Conservation (phyloP, 805 yeast genomes). For the Ogataea pignaliae region DNA sequence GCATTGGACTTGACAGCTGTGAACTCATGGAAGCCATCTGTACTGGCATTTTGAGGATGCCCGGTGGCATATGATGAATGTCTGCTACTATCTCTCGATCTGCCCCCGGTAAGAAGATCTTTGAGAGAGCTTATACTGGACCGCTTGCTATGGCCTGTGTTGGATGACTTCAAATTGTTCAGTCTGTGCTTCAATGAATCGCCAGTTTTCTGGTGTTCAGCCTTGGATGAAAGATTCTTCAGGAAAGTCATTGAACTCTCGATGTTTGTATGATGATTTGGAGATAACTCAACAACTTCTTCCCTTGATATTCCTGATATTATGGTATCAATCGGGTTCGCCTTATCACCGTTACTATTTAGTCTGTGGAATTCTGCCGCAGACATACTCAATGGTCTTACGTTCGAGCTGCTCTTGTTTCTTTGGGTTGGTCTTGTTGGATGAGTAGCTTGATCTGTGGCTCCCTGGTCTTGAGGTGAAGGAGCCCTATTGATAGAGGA, state of each 20-base stretch:
- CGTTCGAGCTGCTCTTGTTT: constrained; percentile 1
- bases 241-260: constrained; percentile 37
- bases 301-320: constrained; percentile 28
- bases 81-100: constrained; percentile 21
- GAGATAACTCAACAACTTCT: constrained; percentile 31
- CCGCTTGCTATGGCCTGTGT: constrained; percentile 23
- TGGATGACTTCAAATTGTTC: constrained; percentile 13
- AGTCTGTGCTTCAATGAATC: constrained; percentile 19
- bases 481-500: constrained; percentile 3
- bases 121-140: constrained; percentile 33
- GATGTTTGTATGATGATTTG: constrained; percentile 25
- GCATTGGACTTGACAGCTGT: constrained; percentile 24
- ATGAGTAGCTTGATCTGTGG: not conserved
- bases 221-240: constrained; percentile 25
- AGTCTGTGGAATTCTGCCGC: constrained; percentile 19
- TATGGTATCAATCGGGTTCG: constrained; percentile 20
- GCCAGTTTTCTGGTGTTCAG: constrained; percentile 21
- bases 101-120: constrained; percentile 32
- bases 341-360: constrained; percentile 4
- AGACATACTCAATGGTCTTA: constrained; percentile 36
- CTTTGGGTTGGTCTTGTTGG: not conserved
- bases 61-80: constrained; percentile 17
- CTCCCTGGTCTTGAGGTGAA: constrained; percentile 2
- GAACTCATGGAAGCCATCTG: constrained; percentile 4
- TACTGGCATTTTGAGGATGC: constrained; percentile 11